phyloP scores from a whole-genome alignment of 2,329 filamentous ascomycete species.

The Sordariomycetes sp. region DNA sequence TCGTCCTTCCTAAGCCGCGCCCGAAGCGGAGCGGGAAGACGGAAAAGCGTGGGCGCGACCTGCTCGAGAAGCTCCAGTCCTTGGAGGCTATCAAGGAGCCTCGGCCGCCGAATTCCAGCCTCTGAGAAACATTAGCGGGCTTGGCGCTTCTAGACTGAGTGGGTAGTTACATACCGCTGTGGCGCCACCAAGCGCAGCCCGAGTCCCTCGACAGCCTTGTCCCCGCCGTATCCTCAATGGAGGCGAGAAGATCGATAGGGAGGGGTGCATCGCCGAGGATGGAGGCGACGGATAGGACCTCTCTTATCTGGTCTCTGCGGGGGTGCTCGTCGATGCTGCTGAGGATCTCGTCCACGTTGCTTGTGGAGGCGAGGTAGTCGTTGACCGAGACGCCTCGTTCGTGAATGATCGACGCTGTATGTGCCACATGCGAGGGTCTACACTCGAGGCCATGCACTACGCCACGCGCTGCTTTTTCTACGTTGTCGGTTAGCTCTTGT shows the following conservation, averaged over 20 bases:
- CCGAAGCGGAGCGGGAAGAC: not conserved
- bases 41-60: not conserved
- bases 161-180: not conserved
- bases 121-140: not conserved
- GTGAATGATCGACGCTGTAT: not conserved
- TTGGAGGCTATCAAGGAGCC: not conserved
- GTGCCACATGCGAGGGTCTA: not conserved
- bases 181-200: slow-evolving; percentile 1
- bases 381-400: not conserved
- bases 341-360: not conserved
- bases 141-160: not conserved
- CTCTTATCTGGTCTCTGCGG: not conserved
- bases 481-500: not conserved
- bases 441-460: not conserved
- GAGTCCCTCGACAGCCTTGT: not conserved
- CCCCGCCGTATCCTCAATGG: not conserved
- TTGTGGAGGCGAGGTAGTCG: not conserved
- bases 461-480: not conserved
- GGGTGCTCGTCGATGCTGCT: not conserved
- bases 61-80: not conserved
- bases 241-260: slow-evolving; percentile 2
- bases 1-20: not conserved
- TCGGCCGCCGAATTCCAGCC: not conserved
- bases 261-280: not conserved
- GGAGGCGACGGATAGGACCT: not conserved